Percentiles rank a stretch among this genome's conserved stretches.
phyloP scores from a whole-genome alignment of 495 filamentous ascomycete species.

The Penicillium herquei region DNA sequence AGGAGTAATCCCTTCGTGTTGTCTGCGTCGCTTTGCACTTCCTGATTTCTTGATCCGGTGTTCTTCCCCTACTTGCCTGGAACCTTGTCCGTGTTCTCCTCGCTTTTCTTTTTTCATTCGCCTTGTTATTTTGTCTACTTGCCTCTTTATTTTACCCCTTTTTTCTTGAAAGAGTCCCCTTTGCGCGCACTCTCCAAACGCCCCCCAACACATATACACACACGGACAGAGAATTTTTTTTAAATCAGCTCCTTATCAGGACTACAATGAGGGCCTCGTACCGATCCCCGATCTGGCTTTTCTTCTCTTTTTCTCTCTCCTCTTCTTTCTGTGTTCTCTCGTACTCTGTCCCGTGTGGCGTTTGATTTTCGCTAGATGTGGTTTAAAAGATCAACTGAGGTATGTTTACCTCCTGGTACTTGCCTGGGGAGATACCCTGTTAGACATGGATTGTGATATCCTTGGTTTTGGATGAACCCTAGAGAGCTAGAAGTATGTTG shows the following conservation, averaged over 20 bases:
- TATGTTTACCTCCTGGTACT: conserved; percentile 3
- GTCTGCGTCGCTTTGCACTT: conserved; percentile 10
- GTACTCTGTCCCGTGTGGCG: conserved; percentile 27
- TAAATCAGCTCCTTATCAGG: conserved; percentile 34
- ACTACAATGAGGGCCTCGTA: conserved; percentile 29
- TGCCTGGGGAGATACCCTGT: conserved; percentile 1
- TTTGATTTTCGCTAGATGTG: conserved; percentile 27
- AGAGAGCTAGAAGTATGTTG: background rate
- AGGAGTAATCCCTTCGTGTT: conserved; percentile 10
- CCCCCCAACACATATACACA: conserved; percentile 25
- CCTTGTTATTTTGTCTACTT: conserved; percentile 33
- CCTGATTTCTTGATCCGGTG: conserved; percentile 10
- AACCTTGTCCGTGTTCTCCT: conserved; percentile 11
- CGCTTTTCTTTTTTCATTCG: conserved; percentile 26
- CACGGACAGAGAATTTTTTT: conserved; percentile 30
- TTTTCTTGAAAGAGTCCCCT: conserved; percentile 25
- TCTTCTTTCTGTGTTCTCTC: conserved; percentile 11
- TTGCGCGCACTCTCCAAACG: conserved; percentile 33
- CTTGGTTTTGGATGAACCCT: background rate
- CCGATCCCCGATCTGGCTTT: conserved; percentile 24
- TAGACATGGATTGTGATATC: background rate
- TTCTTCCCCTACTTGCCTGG: conserved; percentile 8
- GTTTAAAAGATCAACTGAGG: conserved; percentile 19
- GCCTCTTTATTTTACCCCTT: conserved; percentile 30
- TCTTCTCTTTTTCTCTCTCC: conserved; percentile 5